Base-by-base conservation (phyloP, 345 rosid species). In the Gossypium turneri region DNA sequence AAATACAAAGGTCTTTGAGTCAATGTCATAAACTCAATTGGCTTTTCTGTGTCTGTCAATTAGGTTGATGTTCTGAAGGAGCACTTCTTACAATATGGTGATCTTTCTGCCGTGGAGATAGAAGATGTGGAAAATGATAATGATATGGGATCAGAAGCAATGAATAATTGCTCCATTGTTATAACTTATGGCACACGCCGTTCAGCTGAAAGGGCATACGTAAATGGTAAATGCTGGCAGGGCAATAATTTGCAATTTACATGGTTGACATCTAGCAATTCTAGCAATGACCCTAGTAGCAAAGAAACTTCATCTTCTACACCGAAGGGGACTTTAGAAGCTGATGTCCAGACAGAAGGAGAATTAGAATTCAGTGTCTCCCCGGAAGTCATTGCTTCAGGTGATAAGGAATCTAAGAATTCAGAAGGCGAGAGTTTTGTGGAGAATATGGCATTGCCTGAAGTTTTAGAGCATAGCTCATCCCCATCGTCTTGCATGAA, bases 151-250 rank as follows among this genome's bases (percentile, higher is more conserved):
- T 79, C 82, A 29, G 87, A 81, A 71, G 76, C 76, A 38, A 59
- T 34, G 34, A 83, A 81, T 67, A 78, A 75, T 78, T 85, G 79
- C 83, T 85, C 86, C 48, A 97, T 85, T 57, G 78, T 73, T 45
- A 64, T 92, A 73, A 88, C 85, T 63, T 95, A 84, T 75, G 75
- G 81, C 72, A 84, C 87, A 47, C 97, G 92, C 5, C 81, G 57
- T 16, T 80, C 96, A 50, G 98, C 98, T 9, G 98, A 95, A 84
- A 89, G 77, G 79, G 99, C 99, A 65, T 91, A 91, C 79, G 70
- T 76, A 15, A 88, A 89, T 79, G 95, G 87, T 79, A 95, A 91
- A 82, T 81, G 82, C 76, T 95, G 98, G 98, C 83, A 86, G 82
- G 95, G 90, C 75, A 87, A 90, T 73, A 79, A 64, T 73, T 81